Evolutionary conservation across 306 rosid species (phyloP), one percentile per base, ranked within the genome.

Genomic region (Parietaria judaica): DNA sequence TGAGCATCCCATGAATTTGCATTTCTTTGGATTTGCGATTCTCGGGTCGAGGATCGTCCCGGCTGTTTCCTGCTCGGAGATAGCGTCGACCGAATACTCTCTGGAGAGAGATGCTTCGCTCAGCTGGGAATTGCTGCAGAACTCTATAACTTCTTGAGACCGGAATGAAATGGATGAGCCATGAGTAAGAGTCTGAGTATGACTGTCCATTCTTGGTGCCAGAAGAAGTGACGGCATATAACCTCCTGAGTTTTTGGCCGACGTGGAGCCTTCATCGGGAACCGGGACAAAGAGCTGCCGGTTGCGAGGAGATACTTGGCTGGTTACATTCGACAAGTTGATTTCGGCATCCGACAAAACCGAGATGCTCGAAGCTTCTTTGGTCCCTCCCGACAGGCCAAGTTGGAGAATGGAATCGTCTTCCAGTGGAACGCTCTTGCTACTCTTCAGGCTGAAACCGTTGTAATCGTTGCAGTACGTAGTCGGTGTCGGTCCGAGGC

Each of bases 161-260:
- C 71, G 83, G 75, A 65, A 54, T 8, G 72, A 78, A 68, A 65
- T 65, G 56, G 73, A 70, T 48, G 64, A 67, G 68, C 31, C 53
- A 51, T 23, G 31, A 23, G 31, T 23, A 23, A n/a, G n/a, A n/a
- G n/a, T n/a, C n/a, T 23, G 31, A 23, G 31, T 23, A 23, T 23
- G 31, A 23, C 31, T 23, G 31, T 79, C 81, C 74, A 70, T 82
- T 79, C 89, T 82, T 14, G 90, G 97, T 74, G 95, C 92, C 55
- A 84, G 79, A 79, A 86, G 87, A 71, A 90, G 95, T 69, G 95
- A 90, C 49, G 95, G 95, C 89, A 90, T 86, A 66, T 86, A 90
- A 37, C 97, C 95, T 62, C 95, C 95, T 43, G 97, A 89, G 79
- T 79, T 89, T 79, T 80, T 89, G 60, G 95, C 92, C 3, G 97